Evolutionary conservation across 108 stramenopile species (phyloP).

Genomic region (Pseudonitzschia multistriata): DNA sequence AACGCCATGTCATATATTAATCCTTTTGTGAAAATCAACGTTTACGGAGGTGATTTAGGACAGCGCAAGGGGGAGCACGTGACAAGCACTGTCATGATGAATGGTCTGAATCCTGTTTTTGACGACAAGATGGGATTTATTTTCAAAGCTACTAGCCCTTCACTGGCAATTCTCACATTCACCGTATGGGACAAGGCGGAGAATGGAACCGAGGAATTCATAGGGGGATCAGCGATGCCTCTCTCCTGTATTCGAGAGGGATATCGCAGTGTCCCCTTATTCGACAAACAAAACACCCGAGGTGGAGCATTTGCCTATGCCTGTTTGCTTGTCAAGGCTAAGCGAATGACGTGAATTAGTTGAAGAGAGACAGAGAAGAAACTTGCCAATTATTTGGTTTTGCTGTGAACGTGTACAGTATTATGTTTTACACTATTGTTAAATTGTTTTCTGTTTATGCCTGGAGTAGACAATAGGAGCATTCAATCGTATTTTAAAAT

Average conservation of each 20-base stretch:
- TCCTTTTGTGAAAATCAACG: slow-evolving; percentile 62
- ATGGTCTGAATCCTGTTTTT: slow-evolving; percentile 94
- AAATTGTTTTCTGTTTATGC: background rate
- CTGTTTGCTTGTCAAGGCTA: slow-evolving; percentile 53
- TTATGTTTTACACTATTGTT: background rate
- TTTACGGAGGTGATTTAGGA: slow-evolving; percentile 61
- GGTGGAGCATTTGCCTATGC: slow-evolving; percentile 70
- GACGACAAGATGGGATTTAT: slow-evolving; percentile 54
- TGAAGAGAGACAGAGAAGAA: background rate
- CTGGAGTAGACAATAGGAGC: too few species aligned
- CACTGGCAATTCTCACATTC: slow-evolving; percentile 67
- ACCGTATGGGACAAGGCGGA: slow-evolving; percentile 61
- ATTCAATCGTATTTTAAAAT: too few species aligned
- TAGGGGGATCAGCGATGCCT: slow-evolving; percentile 72
- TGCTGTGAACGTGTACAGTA: background rate
- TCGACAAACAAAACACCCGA: slow-evolving; percentile 67
- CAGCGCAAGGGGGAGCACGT: slow-evolving; percentile 32
- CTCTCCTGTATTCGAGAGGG: slow-evolving; percentile 75
- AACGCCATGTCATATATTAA: slow-evolving; percentile 32
- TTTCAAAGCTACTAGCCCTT: slow-evolving; percentile 63
- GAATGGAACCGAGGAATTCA: slow-evolving; percentile 57
- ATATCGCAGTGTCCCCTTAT: slow-evolving; percentile 71
- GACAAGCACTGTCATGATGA: slow-evolving; percentile 66
- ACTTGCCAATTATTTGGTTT: background rate
- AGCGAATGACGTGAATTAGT: slow-evolving; percentile 6